Evolutionary conservation across 2,329 filamentous ascomycete genomes (phyloP).

Genomic region (Exophiala sp.): DNA sequence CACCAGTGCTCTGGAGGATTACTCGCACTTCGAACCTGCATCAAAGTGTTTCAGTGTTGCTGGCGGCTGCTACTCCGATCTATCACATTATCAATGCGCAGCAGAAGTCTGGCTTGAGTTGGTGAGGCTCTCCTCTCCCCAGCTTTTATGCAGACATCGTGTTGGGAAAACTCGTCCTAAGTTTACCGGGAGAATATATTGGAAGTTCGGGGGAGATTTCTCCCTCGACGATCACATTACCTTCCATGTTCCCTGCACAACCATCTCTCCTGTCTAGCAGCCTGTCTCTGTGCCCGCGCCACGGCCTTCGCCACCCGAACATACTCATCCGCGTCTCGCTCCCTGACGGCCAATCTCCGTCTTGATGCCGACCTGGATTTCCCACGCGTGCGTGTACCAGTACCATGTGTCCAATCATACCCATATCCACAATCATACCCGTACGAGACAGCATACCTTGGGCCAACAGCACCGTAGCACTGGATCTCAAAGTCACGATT

Average conservation of each 20-base stretch:
- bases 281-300: slow-evolving; percentile 2
- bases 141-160: too few species aligned
- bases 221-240: background rate
- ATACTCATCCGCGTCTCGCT: background rate
- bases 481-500: too few species aligned
- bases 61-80: too few species aligned
- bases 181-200: too few species aligned
- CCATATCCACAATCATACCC: background rate
- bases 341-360: slow-evolving; percentile 1
- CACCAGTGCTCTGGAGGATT: background rate
- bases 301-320: background rate
- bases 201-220: background rate
- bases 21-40: too few species aligned
- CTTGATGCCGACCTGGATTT: background rate
- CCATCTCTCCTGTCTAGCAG: slow-evolving; percentile 2
- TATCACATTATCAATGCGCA: too few species aligned
- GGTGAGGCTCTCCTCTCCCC: too few species aligned
- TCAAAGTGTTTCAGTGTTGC: too few species aligned
- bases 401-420: background rate
- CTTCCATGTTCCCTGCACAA: slow-evolving; percentile 5
- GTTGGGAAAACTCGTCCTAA: too few species aligned
- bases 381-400: background rate
- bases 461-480: too few species aligned
- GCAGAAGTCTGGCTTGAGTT: too few species aligned
- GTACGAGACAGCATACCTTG: background rate